Evolutionary conservation across 441 rosid genomes (phyloP), one percentile per base, ranked within the genome.

Genomic region (Erodium trifolium): DNA sequence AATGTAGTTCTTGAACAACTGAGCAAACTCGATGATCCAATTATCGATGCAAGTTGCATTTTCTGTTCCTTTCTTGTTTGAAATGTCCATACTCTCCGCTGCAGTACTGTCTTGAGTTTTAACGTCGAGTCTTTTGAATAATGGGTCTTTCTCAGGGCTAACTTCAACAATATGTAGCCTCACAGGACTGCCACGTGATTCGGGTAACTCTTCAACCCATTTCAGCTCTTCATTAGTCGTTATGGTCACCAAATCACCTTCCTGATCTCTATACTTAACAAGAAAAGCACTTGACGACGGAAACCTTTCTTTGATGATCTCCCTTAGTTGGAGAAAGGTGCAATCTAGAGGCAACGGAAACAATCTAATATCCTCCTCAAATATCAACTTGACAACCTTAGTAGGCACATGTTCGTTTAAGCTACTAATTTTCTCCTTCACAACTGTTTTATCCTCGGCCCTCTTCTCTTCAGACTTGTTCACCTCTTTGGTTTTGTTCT

Each of bases 341-440:
- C 96, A 92, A 73, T 84, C 86, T 65, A 75, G 7, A 0, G 97
- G 99, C 68, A 95, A 66, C 29, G 87, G 96, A 3, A 97, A 97
- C 86, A 86, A 82, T 75, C 99, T 87, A 67, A 91, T 93, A 72
- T 93, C 99, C 73, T 93, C 97, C 71, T 94, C 97, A 57, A 85
- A 80, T 41, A 95, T 94, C 76, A 95, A 77, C 81, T 95, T 95
- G 71, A 88, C 87, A 8, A 86, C 88, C 86, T 84, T 86, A 16
- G 88, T 76, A 63, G 86, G 74, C 8, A 67, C 79, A 43, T 76
- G 79, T 13, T 80, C 88, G 72, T 76, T 71, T 19, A 41, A 51
- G 76, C 65, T 62, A 62, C 65, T 62, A 62, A 62, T 62, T 19
- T 23, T 62, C 37, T 85, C 93, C 76, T 80, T 83, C 65, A 77